Evolutionary conservation across 2,329 filamentous ascomycete genomes (phyloP), one percentile per base, ranked within the genome.

Genomic region (Emydomyces testavorans): DNA sequence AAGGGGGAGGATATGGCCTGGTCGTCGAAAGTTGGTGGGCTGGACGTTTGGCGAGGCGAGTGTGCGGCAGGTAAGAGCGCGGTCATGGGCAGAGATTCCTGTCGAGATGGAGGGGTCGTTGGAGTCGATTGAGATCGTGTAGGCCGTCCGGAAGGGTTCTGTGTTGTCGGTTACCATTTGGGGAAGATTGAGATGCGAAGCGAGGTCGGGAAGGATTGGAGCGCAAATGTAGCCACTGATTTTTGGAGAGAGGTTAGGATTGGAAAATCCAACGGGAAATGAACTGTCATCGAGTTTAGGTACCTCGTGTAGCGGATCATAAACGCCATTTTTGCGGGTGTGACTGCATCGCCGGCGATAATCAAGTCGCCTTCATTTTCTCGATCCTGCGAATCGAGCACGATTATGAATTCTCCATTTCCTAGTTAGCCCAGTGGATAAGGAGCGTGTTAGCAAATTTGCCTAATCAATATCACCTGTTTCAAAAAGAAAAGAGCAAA

Each of bases 361-460:
- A 96, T 95, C 41, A 98, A 79, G 71, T 98, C 92, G 66, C 89
- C 92, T 76, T 98, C 92, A 67, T 98, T 98, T 68, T 98, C 92
- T 66, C 92, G 89, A 53, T 82, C 79, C 54, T 87, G 80, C 57
- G 86, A 85, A 72, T 98, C 92, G 61, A 98, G 85, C 31, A 95
- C 90, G 53, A 98, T 80, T 64, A 98, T 83, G 75, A 96, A 96
- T 63, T 96, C 82, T 66, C 87, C 88, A 67, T 80, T 78, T 60
- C 74, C 82, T 85, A 50, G 23, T 38, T 20, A 40, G 2, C 23
- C 7, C 4, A 23, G 26, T 36, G 44, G 46, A 52, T 47, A 49
- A 44, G 48, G 8, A 16, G 8, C 49, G 35, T 20, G 50, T 61
- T 49, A 60, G 56, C 49, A 2, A 20, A 3, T 11, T 20, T 5